Conservation (phyloP, 139 green algal species). For the Picochlorum sp. region DNA sequence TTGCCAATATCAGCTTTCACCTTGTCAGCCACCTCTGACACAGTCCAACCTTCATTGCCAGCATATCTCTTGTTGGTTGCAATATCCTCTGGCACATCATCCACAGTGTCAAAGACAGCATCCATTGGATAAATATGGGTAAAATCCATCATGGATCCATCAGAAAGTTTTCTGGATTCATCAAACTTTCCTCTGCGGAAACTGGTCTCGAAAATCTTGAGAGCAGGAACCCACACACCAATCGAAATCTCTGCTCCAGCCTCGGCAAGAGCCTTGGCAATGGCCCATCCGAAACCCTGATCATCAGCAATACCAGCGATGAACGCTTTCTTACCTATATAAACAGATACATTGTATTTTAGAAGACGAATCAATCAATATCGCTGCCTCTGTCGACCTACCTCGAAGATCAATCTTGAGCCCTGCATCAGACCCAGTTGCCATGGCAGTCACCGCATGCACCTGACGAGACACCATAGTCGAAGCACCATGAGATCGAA, state of each 20-base stretch:
- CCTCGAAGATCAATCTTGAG: constrained; percentile 56
- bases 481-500: neutral
- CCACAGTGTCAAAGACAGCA: constrained; percentile 90
- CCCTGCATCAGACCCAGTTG: constrained; percentile 21
- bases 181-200: constrained; percentile 93
- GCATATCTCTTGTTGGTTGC: constrained; percentile 93
- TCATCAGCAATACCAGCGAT: constrained; percentile 97
- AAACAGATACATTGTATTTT: neutral
- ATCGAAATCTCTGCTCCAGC: constrained; percentile 92
- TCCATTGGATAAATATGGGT: constrained; percentile 95
- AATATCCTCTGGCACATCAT: constrained; percentile 93
- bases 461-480: neutral
- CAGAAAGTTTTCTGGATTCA: constrained; percentile 74
- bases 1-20: constrained; percentile 79
- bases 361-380: constrained; percentile 7
- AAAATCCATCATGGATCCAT: constrained; percentile 92
- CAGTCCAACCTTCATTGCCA: constrained; percentile 64
- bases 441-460: neutral
- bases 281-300: constrained; percentile 95
- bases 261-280: constrained; percentile 89
- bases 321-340: constrained; percentile 94
- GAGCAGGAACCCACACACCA: constrained; percentile 95
- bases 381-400: constrained; percentile 9
- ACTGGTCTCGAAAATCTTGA: constrained; percentile 94
- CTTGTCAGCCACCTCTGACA: constrained; percentile 74